phyloP scores from a whole-genome alignment of 345 rosid species.

The Gossypium sturtianum region DNA sequence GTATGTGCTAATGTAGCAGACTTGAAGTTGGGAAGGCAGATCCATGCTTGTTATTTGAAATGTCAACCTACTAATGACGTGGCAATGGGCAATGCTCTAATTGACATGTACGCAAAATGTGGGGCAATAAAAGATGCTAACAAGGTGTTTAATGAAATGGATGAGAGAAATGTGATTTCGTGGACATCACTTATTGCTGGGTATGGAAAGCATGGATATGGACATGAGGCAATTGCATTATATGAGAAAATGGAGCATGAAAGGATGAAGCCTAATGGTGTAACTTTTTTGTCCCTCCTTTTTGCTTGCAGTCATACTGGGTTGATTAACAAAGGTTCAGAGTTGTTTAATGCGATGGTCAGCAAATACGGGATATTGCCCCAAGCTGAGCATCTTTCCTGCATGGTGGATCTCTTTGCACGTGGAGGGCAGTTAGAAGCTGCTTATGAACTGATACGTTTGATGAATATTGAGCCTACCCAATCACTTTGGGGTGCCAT shows the following conservation, averaged over 20 bases:
- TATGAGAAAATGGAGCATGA: conserved; percentile 48
- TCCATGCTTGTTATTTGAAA: conserved; percentile 49
- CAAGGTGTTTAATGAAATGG: conserved; percentile 44
- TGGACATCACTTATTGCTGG: conserved; percentile 72
- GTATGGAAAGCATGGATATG: conserved; percentile 21
- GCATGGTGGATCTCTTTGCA: conserved; percentile 64
- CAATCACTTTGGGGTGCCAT: conserved; percentile 64
- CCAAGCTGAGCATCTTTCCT: conserved; percentile 56
- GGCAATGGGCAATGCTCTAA: conserved; percentile 53
- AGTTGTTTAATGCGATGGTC: conserved; percentile 50
- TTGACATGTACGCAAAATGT: conserved; percentile 75
- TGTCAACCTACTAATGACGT: conserved; percentile 23
- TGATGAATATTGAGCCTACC: conserved; percentile 33
- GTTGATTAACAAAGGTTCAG: conserved; percentile 46
- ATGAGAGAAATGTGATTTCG: conserved; percentile 52
- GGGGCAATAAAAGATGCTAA: conserved; percentile 59
- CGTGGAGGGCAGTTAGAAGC: conserved; percentile 56
- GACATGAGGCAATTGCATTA: conserved; percentile 43
- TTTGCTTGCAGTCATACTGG: conserved; percentile 73
- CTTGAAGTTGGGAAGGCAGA: conserved; percentile 52
- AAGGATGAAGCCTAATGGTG: conserved; percentile 52
- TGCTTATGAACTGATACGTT: conserved; percentile 40
- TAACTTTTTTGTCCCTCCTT: conserved; percentile 62
- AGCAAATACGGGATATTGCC: conserved; percentile 40
- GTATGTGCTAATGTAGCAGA: conserved; percentile 50